A percentile compares a stretch with the other conserved stretches of the same genome.
Evolutionary conservation across 768 basidiomycete species (phyloP).

Genomic region (Russula sp.): DNA sequence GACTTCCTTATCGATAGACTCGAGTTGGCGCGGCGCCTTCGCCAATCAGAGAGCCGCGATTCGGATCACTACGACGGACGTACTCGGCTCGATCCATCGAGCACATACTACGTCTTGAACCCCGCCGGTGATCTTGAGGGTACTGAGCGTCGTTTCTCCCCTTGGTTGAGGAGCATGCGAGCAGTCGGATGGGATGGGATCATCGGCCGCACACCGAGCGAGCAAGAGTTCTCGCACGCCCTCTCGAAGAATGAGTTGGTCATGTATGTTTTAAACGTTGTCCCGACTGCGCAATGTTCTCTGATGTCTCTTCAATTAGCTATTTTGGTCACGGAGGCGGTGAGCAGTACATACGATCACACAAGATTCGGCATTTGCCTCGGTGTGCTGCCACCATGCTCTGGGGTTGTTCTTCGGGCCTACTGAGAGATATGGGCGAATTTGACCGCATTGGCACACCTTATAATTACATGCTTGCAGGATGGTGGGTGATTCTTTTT

Average conservation of each 20-base stretch:
- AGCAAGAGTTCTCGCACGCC: constrained; percentile 74
- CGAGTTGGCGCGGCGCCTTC: constrained; percentile 40
- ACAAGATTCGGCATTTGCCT: constrained; percentile 71
- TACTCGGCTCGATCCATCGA: constrained; percentile 53
- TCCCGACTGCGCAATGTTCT: not conserved
- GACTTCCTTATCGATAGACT: constrained; percentile 85
- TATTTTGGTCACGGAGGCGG: constrained; percentile 98
- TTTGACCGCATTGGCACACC: constrained; percentile 91
- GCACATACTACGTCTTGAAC: constrained; percentile 81
- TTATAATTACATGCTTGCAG: constrained; percentile 92
- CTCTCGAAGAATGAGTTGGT: constrained; percentile 73
- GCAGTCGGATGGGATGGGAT: constrained; percentile 78
- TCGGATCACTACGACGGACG: constrained; percentile 33
- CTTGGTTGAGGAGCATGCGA: constrained; percentile 72
- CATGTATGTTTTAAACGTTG: constrained; percentile 56
- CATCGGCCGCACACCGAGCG: constrained; percentile 65
- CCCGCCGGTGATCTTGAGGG: constrained; percentile 83
- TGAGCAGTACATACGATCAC: constrained; percentile 88
- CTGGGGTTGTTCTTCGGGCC: constrained; percentile 97
- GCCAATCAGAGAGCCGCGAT: constrained; percentile 31
- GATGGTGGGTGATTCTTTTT: constrained; percentile 61
- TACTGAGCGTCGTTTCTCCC: constrained; percentile 75
- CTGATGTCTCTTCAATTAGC: constrained; percentile 34
- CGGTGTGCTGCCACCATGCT: constrained; percentile 94
- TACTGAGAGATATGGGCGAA: constrained; percentile 84